These are phyloP conservation scores for Sapria himalayana DNA, from an alignment of 345 rosid genomes.

Conservation along the genomic window DNA sequence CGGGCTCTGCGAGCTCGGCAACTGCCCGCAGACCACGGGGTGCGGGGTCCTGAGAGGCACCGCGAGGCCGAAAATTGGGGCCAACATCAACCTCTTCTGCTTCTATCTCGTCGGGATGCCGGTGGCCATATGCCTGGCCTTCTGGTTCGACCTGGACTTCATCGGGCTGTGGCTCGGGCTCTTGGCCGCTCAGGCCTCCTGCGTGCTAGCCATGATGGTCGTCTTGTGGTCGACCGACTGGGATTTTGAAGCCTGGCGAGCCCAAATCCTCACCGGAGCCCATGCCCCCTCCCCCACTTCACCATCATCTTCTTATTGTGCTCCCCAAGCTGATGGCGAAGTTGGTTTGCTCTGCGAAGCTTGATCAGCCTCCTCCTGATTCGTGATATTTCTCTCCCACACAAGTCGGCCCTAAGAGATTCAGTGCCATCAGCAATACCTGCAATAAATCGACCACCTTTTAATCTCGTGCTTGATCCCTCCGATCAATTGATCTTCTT, in stretches of 20 bases:
- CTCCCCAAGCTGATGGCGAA: too few species aligned
- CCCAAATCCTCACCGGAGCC: constrained; percentile 28
- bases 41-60: constrained; percentile 78
- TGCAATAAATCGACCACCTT: too few species aligned
- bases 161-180: constrained; percentile 69
- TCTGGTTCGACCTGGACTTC: constrained; percentile 36
- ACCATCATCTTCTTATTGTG: too few species aligned
- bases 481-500: too few species aligned
- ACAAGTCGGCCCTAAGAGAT: too few species aligned
- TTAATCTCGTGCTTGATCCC: too few species aligned
- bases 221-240: constrained; percentile 43
- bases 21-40: constrained; percentile 70
- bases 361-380: too few species aligned
- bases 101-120: constrained; percentile 75
- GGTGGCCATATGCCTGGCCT: constrained; percentile 47
- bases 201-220: constrained; percentile 40
- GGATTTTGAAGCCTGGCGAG: constrained; percentile 37
- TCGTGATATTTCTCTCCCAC: too few species aligned
- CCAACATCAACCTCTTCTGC: constrained; percentile 65
- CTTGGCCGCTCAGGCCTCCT: constrained; percentile 68
- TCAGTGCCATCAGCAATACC: too few species aligned
- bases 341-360: too few species aligned
- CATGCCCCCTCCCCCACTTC: too few species aligned
- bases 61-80: constrained; percentile 67
- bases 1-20: constrained; percentile 76